Base-by-base conservation (phyloP, 192 early-diverging fungal species). In the Funneliformis geosporum region DNA sequence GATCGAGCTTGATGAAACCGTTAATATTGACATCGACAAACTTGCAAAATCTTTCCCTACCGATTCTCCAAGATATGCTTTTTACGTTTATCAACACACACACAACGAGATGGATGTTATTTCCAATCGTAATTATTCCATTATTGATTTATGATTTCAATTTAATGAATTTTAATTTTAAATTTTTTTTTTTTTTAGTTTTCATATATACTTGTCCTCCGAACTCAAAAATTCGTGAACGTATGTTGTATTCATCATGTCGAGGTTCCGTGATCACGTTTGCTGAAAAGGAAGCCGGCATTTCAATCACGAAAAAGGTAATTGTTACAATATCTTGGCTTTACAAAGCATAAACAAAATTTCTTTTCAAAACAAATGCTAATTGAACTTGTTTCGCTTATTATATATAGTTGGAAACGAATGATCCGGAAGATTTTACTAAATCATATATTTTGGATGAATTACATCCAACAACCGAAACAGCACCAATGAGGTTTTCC, bases 221-320 rank as follows among this genome's bases (percentile, higher is more conserved):
- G 33, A 75, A 83, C 9, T 92, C 93, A 70, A 95, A 94, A 83
- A 92, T 99, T 74, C 91, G 93, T 55, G 89, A 95, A 62, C 88
- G 93, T n/a, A 99, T 98, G 97, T 77, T 96, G 43, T 97, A 95
- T 83, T 95, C 95, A 11, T 89, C 95, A 0, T 93, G 90, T 64
- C 88, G 91, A 61, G 81, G 85, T 23, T 90, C 86, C 42, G 86
- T 95, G 25, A 77, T 94, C 59, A 78, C 83, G 10, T 85, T 76
- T 60, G 87, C 90, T 27, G 87, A 91, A 82, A 85, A 86, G 4
- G 83, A 86, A 23, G 78, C 87, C 60, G 88, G 83, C 9, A 65
- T 95, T 27, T 74, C 83, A 33, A 85, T 95, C 8, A 85, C 83
- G 18, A 90, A 91, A 83, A 94, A 92, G 82, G 84, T 85, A 80